Base-by-base conservation (phyloP, 1,284 basidiomycete species). In the Ceratobasidium papillatum region DNA sequence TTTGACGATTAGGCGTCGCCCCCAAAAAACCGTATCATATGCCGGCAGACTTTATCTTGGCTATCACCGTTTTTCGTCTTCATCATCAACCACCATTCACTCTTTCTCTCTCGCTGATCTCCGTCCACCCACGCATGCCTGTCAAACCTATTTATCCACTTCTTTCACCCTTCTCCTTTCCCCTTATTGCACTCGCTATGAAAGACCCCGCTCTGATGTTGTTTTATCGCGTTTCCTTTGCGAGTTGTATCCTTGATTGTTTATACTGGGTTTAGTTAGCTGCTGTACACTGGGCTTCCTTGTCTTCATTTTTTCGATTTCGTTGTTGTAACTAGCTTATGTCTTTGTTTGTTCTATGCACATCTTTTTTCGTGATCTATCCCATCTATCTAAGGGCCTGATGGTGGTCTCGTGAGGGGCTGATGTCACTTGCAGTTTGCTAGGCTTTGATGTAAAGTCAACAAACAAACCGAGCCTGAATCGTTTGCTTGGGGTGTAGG, bases 191-290 rank as follows among this genome's bases (percentile, higher is more conserved):
- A 32, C 43, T 64, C 25, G 62, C 45, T 34, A 64, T 64, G 62
- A n/a, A 47, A n/a, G n/a, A 8, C 27, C 25, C 43, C 45, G 19
- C 45, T 49, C 30, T 47, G 41, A 19, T 27, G 17, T 49, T 9
- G 8, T 22, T 4, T 64, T 14, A 22, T 64, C 62, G 43, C 62
- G 62, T 64, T 34, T 64, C 62, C 27, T 64, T 54, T 64, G 62
- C 62, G 62, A 64, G 43, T 72, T n/a, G 56, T 61, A 72, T 61
- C 58, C 27, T 72, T 61, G 69, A 72, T 72, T 72, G 41, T 72
- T 72, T 72, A 72, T 72, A 61, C 45, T 51, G 69, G 54, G 58
- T 47, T 38, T 58, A 43, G 8, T 43, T 32, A 45, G 59, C 41
- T 41, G 59, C 19, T 12, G 59, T 62, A 30, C 9, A 62, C 52